Percentiles rank a stretch among this genome's conserved stretches.
phyloP scores from a whole-genome alignment of 225 moss, liverwort and hornwort species.

The Neckera pumila region DNA sequence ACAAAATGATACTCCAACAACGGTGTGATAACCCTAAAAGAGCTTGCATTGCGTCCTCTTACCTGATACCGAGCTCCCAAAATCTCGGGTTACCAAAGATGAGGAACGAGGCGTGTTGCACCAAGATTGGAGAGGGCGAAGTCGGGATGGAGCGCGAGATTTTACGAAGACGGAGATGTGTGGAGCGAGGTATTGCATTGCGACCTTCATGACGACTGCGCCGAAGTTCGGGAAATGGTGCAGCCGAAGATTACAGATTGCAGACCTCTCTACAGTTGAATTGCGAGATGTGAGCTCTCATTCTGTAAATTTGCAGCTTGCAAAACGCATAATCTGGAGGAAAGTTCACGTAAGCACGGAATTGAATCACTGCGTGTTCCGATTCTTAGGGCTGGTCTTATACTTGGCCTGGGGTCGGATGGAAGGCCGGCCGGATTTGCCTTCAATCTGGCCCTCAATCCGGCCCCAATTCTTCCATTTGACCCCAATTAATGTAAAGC shows the following conservation, averaged over 20 bases:
- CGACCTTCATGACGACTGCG: conserved; percentile 27
- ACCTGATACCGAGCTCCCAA: conserved; percentile 11
- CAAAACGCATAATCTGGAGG: neutral
- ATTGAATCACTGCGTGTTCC: neutral
- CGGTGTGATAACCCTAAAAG: neutral
- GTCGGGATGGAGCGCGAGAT: neutral
- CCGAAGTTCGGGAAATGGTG: neutral
- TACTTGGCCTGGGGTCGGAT: too few species aligned
- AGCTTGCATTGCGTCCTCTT: neutral
- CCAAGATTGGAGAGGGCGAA: conserved; percentile 10
- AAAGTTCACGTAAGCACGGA: neutral
- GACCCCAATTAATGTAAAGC: too few species aligned
- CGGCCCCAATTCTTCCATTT: too few species aligned
- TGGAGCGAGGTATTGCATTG: conserved; percentile 33
- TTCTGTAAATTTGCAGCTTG: neutral
- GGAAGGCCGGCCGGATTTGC: too few species aligned
- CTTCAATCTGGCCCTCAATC: too few species aligned
- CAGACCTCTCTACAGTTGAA: neutral
- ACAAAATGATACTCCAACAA: neutral
- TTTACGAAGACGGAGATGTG: conserved; percentile 23
- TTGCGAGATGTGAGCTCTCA: neutral
- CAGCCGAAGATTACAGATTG: neutral
- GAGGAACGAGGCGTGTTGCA: neutral
- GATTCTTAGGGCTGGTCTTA: too few species aligned
- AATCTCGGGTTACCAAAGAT: neutral